A percentile compares a stretch with the other conserved stretches of the same genome.
Evolutionary conservation across 768 basidiomycete genomes (phyloP).

Genomic region (Pleurotus ostreatus): DNA sequence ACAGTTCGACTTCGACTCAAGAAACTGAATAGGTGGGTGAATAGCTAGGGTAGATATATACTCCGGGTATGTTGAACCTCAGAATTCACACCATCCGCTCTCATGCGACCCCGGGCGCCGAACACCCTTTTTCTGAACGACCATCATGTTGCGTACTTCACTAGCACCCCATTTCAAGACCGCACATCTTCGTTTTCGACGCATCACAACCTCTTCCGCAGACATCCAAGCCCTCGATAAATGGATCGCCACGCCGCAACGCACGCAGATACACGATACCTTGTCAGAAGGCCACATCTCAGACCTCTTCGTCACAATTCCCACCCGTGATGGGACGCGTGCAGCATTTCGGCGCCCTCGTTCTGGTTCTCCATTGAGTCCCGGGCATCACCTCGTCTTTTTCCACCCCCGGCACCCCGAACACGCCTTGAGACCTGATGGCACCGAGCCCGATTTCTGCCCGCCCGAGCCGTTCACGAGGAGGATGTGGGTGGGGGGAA

Average conservation of each 20-base stretch:
- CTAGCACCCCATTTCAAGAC: not conserved
- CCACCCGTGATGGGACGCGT: slow-evolving; percentile 60
- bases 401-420: slow-evolving; percentile 68
- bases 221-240: slow-evolving; percentile 21
- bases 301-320: slow-evolving; percentile 63
- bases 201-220: not conserved
- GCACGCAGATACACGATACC: not conserved
- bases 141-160: not conserved
- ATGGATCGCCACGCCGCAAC: not conserved
- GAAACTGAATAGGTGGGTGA: too few species aligned
- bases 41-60: too few species aligned
- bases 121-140: not conserved
- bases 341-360: slow-evolving; percentile 37
- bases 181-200: not conserved
- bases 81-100: too few species aligned
- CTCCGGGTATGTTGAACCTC: too few species aligned
- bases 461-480: slow-evolving; percentile 70
- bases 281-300: slow-evolving; percentile 36
- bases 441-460: slow-evolving; percentile 67
- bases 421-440: slow-evolving; percentile 51
- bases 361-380: slow-evolving; percentile 38
- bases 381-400: slow-evolving; percentile 70
- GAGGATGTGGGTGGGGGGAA: slow-evolving; percentile 81
- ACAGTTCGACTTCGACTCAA: too few species aligned
- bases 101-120: too few species aligned